Evolutionary conservation across 2,329 filamentous ascomycete species (phyloP).

Genomic region (Microdochium bolleyi): DNA sequence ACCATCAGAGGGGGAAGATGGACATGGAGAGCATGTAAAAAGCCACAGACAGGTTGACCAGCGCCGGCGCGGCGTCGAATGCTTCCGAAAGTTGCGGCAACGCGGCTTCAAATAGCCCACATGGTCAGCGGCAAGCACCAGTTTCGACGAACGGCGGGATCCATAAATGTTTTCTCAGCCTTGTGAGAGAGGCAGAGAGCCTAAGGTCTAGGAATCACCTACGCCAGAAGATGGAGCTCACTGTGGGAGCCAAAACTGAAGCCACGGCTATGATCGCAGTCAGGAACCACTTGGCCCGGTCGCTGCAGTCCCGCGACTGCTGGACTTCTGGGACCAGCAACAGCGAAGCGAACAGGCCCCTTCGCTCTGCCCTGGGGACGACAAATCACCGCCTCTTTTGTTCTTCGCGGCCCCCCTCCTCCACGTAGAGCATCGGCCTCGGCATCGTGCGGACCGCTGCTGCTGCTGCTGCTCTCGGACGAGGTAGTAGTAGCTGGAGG

Average conservation of each 20-base stretch:
- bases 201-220: not conserved
- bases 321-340: not conserved
- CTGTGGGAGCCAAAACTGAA: not conserved
- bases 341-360: not conserved
- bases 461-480: not conserved
- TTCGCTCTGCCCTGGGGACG: not conserved
- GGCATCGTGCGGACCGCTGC: not conserved
- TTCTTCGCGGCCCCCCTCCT: not conserved
- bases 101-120: too few species aligned
- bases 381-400: not conserved
- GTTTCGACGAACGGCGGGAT: not conserved
- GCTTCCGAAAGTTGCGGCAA: slow-evolving; percentile 52
- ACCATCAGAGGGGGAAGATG: slow-evolving; percentile 79
- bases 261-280: not conserved
- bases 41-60: slow-evolving; percentile 65
- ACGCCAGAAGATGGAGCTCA: not conserved
- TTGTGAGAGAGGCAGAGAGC: not conserved
- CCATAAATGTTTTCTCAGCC: not conserved
- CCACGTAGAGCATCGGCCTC: not conserved
- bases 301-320: not conserved
- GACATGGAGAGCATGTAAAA: slow-evolving; percentile 74
- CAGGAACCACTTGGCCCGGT: not conserved
- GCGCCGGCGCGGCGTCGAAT: slow-evolving; percentile 51
- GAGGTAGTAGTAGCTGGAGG: too few species aligned
- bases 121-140: not conserved